Evolutionary conservation across 1,139 yeast species (phyloP).

Genomic region (Sporopachydermia cereana): DNA sequence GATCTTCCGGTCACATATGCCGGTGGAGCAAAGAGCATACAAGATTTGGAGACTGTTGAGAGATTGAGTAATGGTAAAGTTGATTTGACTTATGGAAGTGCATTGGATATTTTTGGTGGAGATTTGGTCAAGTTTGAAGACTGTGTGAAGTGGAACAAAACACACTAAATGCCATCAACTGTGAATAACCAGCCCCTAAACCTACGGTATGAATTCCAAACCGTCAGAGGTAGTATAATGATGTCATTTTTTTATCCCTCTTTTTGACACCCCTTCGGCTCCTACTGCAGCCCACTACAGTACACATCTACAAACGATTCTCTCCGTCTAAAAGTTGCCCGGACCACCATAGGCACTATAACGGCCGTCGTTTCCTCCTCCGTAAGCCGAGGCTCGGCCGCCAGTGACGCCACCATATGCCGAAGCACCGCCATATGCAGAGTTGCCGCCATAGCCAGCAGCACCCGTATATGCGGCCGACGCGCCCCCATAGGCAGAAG

Average conservation of each 20-base stretch:
- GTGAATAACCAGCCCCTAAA: background rate
- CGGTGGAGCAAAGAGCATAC: constrained; percentile 79
- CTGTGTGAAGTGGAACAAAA: constrained; percentile 57
- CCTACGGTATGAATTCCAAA: no score
- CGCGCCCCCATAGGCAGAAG: constrained; percentile 33
- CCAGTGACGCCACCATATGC: constrained; percentile 29
- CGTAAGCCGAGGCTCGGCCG: constrained; percentile 24
- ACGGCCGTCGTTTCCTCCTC: constrained; percentile 17
- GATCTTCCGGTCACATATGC: constrained; percentile 80
- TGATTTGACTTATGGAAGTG: constrained; percentile 86
- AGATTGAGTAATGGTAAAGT: constrained; percentile 66
- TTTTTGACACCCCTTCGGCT: no score
- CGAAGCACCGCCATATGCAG: constrained; percentile 32
- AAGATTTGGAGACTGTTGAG: constrained; percentile 57
- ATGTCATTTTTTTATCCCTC: no score
- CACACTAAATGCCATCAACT: constrained; percentile 10
- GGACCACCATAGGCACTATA: constrained; percentile 14
- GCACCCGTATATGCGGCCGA: constrained; percentile 38
- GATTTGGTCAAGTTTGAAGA: constrained; percentile 61
- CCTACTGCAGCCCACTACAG: no score
- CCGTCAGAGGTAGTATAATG: no score
- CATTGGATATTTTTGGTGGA: constrained; percentile 93
- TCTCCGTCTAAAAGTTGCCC: background rate
- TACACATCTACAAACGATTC: no score
- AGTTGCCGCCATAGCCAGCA: constrained; percentile 38